Base-by-base conservation (phyloP, 2,329 filamentous ascomycete genomes). In the Alternaria sp. region DNA sequence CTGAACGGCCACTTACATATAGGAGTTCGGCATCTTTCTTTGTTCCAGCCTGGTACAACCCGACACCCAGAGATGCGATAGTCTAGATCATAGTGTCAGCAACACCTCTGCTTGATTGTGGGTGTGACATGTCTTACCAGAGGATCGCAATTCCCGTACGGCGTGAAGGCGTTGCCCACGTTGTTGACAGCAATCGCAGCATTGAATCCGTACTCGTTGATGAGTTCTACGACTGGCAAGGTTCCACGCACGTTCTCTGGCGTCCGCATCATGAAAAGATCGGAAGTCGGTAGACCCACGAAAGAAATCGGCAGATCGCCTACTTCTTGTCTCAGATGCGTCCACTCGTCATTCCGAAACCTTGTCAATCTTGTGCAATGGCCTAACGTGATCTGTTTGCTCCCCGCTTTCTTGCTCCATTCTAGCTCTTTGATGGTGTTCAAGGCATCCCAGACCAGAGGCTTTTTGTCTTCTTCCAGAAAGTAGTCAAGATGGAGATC, bases 401-500 rank as follows among this genome's bases (percentile, higher is more conserved):
- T 56, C n/a, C 49, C 51, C 60, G 72, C 28, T 40, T 62, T 64
- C 57, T 64, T 58, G 66, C 53, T 70, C 89, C 89, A 92, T 3
- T 78, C 60, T 27, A 80, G 74, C 12, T 78, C 73, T 58, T 83
- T 81, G 12, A 92, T 78, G 1, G 80, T 75, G 1, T 83, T 70
- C 22, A 92, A 57, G 1, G 88, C 85, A 43, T 84, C 78, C 79
- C 85, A 86, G 0, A 89, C 77, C 55, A 88, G 77, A 0, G 87
- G 79, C 51, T 84, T 81, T 46, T 77, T 82, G 2, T 71, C 67
- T 2, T 77, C 60, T 53, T 89, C 84, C 3, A 92, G 79, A 58
- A 88, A 88, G 73, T 92, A 92, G 74, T 92, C 90, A 6, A 92
- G 81, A 72, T 92, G 90, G 46, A 92, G 87, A 69, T 92, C 90